Base-by-base conservation (phyloP, 2,329 filamentous ascomycete genomes). In the Fusarium cyanostomum region DNA sequence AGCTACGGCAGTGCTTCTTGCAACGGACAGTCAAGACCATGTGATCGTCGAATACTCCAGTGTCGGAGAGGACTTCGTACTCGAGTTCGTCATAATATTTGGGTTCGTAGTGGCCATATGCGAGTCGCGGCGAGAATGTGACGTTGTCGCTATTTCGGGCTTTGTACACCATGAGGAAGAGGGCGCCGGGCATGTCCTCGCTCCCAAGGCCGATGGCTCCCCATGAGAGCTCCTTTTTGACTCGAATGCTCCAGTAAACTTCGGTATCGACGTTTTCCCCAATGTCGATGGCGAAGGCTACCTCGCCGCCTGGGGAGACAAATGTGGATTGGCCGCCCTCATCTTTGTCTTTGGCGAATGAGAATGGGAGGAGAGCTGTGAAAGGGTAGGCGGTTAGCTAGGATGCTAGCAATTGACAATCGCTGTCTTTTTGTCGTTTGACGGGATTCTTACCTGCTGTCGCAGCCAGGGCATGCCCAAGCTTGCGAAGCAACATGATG, bases 151-250 rank as follows among this genome's bases (percentile, higher is more conserved):
- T 79, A 7, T 75, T 75, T 5, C 73, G 71, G 53, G 80, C 81
- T 41, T 77, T 74, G 74, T 88, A 87, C n/a, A 82, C 74, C 68
- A 87, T 79, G 39, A 87, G 78, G 55, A 85, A 82, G 21, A 87
- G 76, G 8, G 84, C 77, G 45, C 82, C 79, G 4, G 77, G 73
- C 81, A 86, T 86, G 66, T 80, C 78, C 42, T 79, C 65, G 53
- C 77, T 79, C 41, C 85, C 86, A 33, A 86, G 78, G 31, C 86
- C 86, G 37, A 88, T 72, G 55, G 81, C 83, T 37, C 80, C 80
- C 84, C 84, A 88, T 31, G 81, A 79, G 33, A 78, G 74, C 9
- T 72, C 70, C 33, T 71, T 74, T 27, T 81, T 77, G 34, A 82
- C 80, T 56, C 81, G 79, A 13, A 88, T 66, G n/a, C 80, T 80